phyloP scores from a whole-genome alignment of 495 filamentous ascomycete genomes.

The Neurospora discreta region DNA sequence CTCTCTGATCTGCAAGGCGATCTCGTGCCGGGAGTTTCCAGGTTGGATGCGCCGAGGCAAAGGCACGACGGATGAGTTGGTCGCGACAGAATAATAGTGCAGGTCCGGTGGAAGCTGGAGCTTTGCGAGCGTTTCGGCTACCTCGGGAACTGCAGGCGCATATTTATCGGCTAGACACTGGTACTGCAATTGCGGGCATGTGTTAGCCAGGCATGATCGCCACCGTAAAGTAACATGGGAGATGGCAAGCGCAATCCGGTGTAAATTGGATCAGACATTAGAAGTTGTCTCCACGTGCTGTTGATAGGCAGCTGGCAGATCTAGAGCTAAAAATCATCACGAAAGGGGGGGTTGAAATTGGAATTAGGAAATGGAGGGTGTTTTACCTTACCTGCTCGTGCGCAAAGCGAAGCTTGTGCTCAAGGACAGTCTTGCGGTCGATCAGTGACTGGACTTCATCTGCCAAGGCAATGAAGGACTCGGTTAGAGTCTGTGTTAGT shows the following conservation, averaged over 20 bases:
- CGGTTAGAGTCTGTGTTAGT: slow-evolving; percentile 37
- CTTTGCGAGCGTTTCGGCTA: slow-evolving; percentile 42
- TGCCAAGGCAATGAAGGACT: slow-evolving; percentile 54
- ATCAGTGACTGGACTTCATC: slow-evolving; percentile 46
- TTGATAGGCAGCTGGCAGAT: slow-evolving; percentile 48
- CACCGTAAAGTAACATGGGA: slow-evolving; percentile 2
- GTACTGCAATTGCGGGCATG: slow-evolving; percentile 25
- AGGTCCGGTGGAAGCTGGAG: slow-evolving; percentile 44
- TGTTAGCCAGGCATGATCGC: slow-evolving; percentile 9
- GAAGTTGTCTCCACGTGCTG: slow-evolving; percentile 40
- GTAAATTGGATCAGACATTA: slow-evolving; percentile 18
- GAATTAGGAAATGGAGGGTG: slow-evolving; percentile 7
- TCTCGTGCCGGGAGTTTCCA: slow-evolving; percentile 37
- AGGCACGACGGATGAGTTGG: slow-evolving; percentile 36
- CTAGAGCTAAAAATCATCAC: slow-evolving; percentile 66
- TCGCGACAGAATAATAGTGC: slow-evolving; percentile 26
- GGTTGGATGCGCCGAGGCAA: slow-evolving; percentile 32
- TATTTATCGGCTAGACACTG: slow-evolving; percentile 47
- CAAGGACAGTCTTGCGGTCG: slow-evolving; percentile 42
- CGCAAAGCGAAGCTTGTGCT: slow-evolving; percentile 47
- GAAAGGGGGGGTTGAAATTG: slow-evolving; percentile 2
- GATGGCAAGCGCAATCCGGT: slow-evolving; percentile 3
- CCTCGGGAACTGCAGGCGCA: slow-evolving; percentile 40
- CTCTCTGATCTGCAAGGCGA: slow-evolving; percentile 43
- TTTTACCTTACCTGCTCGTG: slow-evolving; percentile 41